phyloP scores from a whole-genome alignment of 306 rosid genomes.

The Canavalia ensiformis region DNA sequence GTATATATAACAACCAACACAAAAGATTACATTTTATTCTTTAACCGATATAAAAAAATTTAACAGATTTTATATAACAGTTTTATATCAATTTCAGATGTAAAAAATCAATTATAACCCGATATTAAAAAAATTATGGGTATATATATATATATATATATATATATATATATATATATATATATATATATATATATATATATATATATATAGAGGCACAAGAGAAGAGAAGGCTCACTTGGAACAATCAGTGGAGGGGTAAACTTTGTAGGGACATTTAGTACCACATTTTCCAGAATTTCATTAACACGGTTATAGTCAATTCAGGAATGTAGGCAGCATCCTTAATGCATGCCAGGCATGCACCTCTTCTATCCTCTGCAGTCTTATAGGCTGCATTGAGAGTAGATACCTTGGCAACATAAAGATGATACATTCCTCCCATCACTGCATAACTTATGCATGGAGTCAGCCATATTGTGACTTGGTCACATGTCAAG shows the following conservation, averaged over 20 bases:
- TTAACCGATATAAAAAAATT: too few relatives aligned
- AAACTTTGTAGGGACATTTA: constrained; percentile 65
- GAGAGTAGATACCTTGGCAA: constrained; percentile 65
- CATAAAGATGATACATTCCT: constrained; percentile 58
- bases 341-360: constrained; percentile 64
- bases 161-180: too few relatives aligned
- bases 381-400: constrained; percentile 56
- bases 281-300: constrained; percentile 56
- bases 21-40: too few relatives aligned
- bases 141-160: too few relatives aligned
- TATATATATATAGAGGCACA: too few relatives aligned
- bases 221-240: constrained; percentile 34
- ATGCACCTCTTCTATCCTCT: constrained; percentile 59
- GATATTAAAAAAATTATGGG: too few relatives aligned
- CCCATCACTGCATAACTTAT: constrained; percentile 68
- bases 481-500: constrained; percentile 62
- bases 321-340: constrained; percentile 59
- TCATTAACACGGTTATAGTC: constrained; percentile 54
- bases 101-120: too few relatives aligned
- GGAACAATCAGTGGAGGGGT: constrained; percentile 75
- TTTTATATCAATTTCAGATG: too few relatives aligned
- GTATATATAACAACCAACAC: too few relatives aligned
- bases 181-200: too few relatives aligned
- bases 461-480: constrained; percentile 63
- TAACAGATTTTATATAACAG: too few relatives aligned